These are phyloP conservation scores for Sporormia fimetaria DNA, from an alignment of 495 filamentous ascomycete genomes.

Conservation along the genomic window DNA sequence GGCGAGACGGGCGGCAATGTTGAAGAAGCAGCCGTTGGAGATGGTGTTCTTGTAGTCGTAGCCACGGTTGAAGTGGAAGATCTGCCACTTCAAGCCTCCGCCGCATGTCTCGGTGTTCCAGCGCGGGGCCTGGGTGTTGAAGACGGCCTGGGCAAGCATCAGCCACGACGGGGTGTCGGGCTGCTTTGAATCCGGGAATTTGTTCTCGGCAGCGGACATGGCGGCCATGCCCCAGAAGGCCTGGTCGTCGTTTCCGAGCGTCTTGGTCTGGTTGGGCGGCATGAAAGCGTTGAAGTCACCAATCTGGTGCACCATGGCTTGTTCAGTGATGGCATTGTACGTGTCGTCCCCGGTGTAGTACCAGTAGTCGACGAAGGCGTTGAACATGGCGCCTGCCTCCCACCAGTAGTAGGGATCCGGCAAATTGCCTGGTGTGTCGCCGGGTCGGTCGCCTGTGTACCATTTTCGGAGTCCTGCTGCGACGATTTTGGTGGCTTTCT, in stretches of 20 bases:
- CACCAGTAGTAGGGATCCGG: constrained; percentile 39
- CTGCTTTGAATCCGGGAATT: constrained; percentile 36
- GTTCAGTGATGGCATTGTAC: constrained; percentile 42
- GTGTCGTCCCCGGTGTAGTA: constrained; percentile 45
- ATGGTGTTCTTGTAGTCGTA: constrained; percentile 74
- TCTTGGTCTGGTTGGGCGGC: constrained; percentile 36
- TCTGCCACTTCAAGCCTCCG: constrained; percentile 79
- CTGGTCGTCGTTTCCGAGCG: constrained; percentile 48
- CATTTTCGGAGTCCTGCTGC: constrained; percentile 33
- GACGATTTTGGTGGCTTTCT: constrained; percentile 26
- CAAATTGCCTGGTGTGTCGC: constrained; percentile 34
- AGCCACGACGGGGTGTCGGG: constrained; percentile 55
- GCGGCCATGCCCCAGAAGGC: constrained; percentile 48
- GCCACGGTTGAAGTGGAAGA: constrained; percentile 68
- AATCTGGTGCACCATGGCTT: constrained; percentile 41
- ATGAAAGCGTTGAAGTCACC: constrained; percentile 42
- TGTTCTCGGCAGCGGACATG: constrained; percentile 44
- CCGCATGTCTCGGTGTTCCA: constrained; percentile 60
- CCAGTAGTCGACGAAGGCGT: constrained; percentile 43
- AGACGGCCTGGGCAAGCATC: constrained; percentile 65
- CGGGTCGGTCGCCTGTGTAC: constrained; percentile 38
- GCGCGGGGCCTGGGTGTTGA: constrained; percentile 58
- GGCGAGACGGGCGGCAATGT: constrained; percentile 64
- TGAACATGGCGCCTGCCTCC: constrained; percentile 41
- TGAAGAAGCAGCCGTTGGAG: constrained; percentile 70